Percentiles rank a stretch among this genome's conserved stretches.
These are phyloP conservation scores for Hymenoscyphus salicellus DNA, from an alignment of 2,329 filamentous ascomycete genomes.

Conservation along the genomic window DNA sequence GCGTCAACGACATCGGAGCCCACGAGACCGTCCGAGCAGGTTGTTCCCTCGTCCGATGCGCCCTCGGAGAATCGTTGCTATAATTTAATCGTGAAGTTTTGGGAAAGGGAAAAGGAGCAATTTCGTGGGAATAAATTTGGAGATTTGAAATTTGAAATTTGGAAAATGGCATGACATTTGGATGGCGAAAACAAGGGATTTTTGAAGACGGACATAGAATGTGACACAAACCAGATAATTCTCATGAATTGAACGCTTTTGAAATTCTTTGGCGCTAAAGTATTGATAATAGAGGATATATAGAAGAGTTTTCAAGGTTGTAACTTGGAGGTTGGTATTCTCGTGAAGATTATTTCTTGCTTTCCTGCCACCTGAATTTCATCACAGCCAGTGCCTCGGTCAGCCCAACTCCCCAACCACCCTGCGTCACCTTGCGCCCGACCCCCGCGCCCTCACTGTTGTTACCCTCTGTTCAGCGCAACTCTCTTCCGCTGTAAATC, in stretches of 20 bases:
- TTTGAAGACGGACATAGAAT: background rate
- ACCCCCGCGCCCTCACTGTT: background rate
- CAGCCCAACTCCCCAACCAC: constrained; percentile 1
- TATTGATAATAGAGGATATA: background rate
- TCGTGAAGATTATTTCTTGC: background rate
- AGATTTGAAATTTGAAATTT: background rate
- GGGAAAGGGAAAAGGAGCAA: constrained; percentile 2
- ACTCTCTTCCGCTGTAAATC: background rate
- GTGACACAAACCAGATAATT: too few relatives aligned
- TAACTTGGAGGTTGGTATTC: background rate
- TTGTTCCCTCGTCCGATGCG: constrained; percentile 86
- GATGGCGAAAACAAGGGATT: constrained; percentile 1
- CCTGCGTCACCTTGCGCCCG: constrained; percentile 8
- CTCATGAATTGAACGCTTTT: background rate
- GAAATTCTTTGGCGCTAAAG: background rate
- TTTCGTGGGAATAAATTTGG: background rate
- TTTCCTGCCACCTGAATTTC: background rate
- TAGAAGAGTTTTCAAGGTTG: background rate
- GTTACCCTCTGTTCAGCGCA: too few relatives aligned
- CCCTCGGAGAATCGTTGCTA: constrained; percentile 84
- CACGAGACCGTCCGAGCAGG: constrained; percentile 86
- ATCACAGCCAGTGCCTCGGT: background rate
- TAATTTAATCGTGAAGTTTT: constrained; percentile 39
- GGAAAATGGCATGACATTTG: background rate
- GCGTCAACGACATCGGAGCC: constrained; percentile 57